Base-by-base conservation (phyloP, 495 filamentous ascomycete genomes). In the Baudoinia panamericana region DNA sequence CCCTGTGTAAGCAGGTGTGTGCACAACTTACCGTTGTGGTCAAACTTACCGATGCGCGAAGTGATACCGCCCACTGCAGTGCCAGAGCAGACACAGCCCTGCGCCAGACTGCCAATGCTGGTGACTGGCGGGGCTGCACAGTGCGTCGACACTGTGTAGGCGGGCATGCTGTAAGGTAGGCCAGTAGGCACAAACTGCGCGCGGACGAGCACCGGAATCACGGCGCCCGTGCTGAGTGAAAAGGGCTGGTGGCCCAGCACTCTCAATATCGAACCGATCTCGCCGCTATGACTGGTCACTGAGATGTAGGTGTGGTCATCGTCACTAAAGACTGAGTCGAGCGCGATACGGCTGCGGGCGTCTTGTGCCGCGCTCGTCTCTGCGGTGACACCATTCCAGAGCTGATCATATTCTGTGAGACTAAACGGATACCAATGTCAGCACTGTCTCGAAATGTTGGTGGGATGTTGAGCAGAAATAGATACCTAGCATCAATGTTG, bases 181-280 rank as follows among this genome's bases (percentile, higher is more conserved):
- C 36, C 53, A 12, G 39, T 26, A 4, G 37, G 39, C 12, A 56
- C 23, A 15, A 51, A 59, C 55, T 72, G 62, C 0, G 73, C 77
- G 50, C 67, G 70, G 7, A 84, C 68, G 30, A 84, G 63, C 19
- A 79, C 76, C 1, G 80, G 76, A 41, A 85, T 82, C 5, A 80
- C 68, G 31, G 74, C 76, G 11, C 80, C 78, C 0, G 80, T 84
- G 18, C 56, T 69, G 38, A 84, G 49, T 4, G 58, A 58, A 47
- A 84, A 85, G 7, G 40, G 18, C 13, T 69, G 66, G 53, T 85
- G 80, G 2, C 70, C 70, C 2, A 84, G 45, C 0, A 70, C 73
- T 34, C 69, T 53, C 43, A 84, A 51, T 8, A 76, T 63, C 2
- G 65, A 68, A 0, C 52, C 55, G 46, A 81, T 81, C 53, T 79